Conservation (phyloP, 257 asterid species). For the Solanum corneliomulleri region DNA sequence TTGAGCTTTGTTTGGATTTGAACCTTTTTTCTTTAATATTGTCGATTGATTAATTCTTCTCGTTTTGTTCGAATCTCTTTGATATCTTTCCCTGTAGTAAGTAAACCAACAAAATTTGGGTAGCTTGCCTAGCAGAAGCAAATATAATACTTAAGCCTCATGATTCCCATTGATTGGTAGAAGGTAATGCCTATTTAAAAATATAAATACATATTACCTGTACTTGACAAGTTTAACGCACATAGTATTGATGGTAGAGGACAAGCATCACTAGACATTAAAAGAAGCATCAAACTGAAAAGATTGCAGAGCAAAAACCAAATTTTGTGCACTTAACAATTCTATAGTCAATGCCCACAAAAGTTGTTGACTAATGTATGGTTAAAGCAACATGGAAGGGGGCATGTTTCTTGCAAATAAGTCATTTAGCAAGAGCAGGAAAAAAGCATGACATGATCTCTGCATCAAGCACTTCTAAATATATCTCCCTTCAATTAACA, state of each 20-base stretch:
- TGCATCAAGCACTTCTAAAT: not conserved
- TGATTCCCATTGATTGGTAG: not conserved
- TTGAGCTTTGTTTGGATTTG: too few relatives aligned
- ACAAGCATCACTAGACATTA: too few relatives aligned
- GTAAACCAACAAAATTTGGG: not conserved
- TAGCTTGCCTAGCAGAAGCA: not conserved
- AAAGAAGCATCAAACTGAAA: too few relatives aligned
- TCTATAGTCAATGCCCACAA: not conserved
- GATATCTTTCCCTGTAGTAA: too few relatives aligned
- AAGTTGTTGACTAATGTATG: not conserved
- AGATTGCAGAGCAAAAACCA: too few relatives aligned
- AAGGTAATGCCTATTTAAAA: not conserved
- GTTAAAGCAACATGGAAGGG: not conserved
- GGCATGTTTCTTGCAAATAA: not conserved
- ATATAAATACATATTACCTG: too few relatives aligned
- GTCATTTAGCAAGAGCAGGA: not conserved
- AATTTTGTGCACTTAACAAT: not conserved
- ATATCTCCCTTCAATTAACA: not conserved
- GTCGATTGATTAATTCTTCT: too few relatives aligned
- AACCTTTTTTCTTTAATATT: too few relatives aligned
- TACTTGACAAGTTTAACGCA: too few relatives aligned
- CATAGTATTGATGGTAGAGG: too few relatives aligned
- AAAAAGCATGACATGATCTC: not conserved
- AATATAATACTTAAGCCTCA: not conserved
- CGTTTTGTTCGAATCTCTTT: too few relatives aligned